Base-by-base conservation (phyloP, 768 basidiomycete genomes). In the Gelatoporia subvermispora region DNA sequence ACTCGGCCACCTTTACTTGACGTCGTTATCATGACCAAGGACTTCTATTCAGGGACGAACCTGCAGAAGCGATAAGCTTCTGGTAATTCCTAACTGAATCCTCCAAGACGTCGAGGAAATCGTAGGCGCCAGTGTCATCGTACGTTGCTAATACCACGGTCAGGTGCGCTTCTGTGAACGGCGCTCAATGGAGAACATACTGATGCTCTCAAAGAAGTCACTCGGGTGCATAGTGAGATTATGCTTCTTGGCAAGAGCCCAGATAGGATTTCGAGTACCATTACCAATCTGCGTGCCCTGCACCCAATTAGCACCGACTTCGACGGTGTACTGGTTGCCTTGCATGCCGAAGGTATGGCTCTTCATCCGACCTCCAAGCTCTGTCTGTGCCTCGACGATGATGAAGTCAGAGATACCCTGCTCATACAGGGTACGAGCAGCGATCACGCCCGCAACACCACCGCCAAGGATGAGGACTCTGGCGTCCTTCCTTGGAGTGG, bases 391-490 rank as follows among this genome's bases (percentile, higher is more conserved):
- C 47, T 86, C 84, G 18, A 86, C 57, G 41, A 87, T 70, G 46
- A 81, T 59, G 57, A 82, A 84, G 57, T 82, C 70, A n/a, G 72
- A 52, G 53, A 84, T 72, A 4, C 78, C 79, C 20, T 72, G 65
- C 41, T 73, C 63, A 40, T 81, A 72, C 8, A 84, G 68, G 0
- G 81, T 77, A 23, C 77, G 74, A 11, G 85, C 84, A 9, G 83
- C 82, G 31, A 81, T 80, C 17, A 85, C 66, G 9, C 84, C 84
- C 4, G 84, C 66, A 35, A 85, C 74, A 8, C 84, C 84, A 25
- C 81, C 83, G 4, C 84, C 84, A 21, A 85, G 71, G 44, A 85
- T 78, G 35, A 85, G 72, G 13, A 83, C 74, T 8, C 59, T 69
- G 11, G 60, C 58, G 41, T 62, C 57, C 41, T 51, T 60, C 35